These are phyloP conservation scores for Penicillium brevicompactum DNA, from an alignment of 2,329 filamentous ascomycete species.

Conservation along the genomic window DNA sequence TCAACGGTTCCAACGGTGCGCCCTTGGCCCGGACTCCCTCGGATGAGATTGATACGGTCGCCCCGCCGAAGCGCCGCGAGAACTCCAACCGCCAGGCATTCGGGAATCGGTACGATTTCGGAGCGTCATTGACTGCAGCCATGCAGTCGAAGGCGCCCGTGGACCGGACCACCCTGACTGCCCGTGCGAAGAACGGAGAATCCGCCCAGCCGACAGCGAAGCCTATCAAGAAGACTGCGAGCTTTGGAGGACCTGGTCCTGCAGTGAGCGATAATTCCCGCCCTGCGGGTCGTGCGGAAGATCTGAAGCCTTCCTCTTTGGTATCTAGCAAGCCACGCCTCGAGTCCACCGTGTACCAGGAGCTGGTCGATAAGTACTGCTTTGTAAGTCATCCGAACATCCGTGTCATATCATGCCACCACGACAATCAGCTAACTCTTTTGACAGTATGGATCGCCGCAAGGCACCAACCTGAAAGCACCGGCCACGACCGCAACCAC, in stretches of 20 bases:
- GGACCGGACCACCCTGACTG: slow-evolving; percentile 60
- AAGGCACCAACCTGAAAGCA: slow-evolving; percentile 32
- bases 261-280: slow-evolving; percentile 20
- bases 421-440: slow-evolving; percentile 13
- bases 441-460: slow-evolving; percentile 54
- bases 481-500: slow-evolving; percentile 15
- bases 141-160: slow-evolving; percentile 68
- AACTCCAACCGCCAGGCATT: slow-evolving; percentile 70
- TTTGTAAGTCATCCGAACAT: slow-evolving; percentile 77
- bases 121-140: slow-evolving; percentile 83
- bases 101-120: slow-evolving; percentile 93
- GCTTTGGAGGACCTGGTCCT: slow-evolving; percentile 16
- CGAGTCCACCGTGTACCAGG: slow-evolving; percentile 88
- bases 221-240: slow-evolving; percentile 14
- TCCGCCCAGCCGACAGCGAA: slow-evolving; percentile 9
- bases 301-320: slow-evolving; percentile 55
- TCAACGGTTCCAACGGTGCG: slow-evolving; percentile 67
- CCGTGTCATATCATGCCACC: not conserved
- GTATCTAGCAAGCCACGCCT: slow-evolving; percentile 68
- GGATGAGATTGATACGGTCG: slow-evolving; percentile 63
- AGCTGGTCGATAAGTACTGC: slow-evolving; percentile 98
- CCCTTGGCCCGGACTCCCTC: slow-evolving; percentile 74
- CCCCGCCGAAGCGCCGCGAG: slow-evolving; percentile 48
- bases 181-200: slow-evolving; percentile 56
- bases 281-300: slow-evolving; percentile 18